Base-by-base conservation (phyloP, 2,329 filamentous ascomycete genomes). In the Aspergillus bombycis region DNA sequence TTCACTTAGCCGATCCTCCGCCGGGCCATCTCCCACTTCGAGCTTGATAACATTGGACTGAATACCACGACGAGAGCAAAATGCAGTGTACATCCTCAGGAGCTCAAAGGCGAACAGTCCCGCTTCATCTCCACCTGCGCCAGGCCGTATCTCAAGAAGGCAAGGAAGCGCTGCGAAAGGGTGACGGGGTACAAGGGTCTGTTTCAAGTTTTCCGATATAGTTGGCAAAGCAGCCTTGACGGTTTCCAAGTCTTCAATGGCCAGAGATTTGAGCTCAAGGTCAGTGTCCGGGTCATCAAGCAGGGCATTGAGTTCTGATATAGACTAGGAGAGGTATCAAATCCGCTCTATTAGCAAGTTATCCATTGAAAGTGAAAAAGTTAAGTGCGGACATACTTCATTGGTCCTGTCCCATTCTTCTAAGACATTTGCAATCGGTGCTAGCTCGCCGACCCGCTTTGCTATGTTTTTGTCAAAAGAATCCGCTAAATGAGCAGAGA, bases 141-240 rank as follows among this genome's bases (percentile, higher is more conserved):
- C 95, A 0, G 95, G 95, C 0, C 94, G 88, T 64, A 99, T 91
- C 79, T 99, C 95, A 48, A 99, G 80, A 67, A 99, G 85, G 77
- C 94, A 98, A 59, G 94, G 93, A 70, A 98, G 85, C 66, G 93
- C 86, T 36, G 92, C 92, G 75, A 97, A 99, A 3, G 94, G 92
- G 76, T 99, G 94, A 46, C 88, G 87, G 0, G 95, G 95, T 19
- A 96, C 91, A 59, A 99, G 85, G 53, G 91, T 88, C 26, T 85
- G 87, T 30, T 92, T 92, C 50, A 99, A 85, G 41, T 86, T 86
- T 43, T 84, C 84, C 0, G 88, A 88, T 30, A 96, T 85, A 0
- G 79, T 74, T 3, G 85, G 83, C 28, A 97, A 84, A 62, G 86
- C 82, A 7, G 83, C 79, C 19, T 84, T 81, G 12, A 92, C 93